Evolutionary conservation across 2,329 filamentous ascomycete species (phyloP), one percentile per base, ranked within the genome.

Genomic region (Didymella keratinophila): DNA sequence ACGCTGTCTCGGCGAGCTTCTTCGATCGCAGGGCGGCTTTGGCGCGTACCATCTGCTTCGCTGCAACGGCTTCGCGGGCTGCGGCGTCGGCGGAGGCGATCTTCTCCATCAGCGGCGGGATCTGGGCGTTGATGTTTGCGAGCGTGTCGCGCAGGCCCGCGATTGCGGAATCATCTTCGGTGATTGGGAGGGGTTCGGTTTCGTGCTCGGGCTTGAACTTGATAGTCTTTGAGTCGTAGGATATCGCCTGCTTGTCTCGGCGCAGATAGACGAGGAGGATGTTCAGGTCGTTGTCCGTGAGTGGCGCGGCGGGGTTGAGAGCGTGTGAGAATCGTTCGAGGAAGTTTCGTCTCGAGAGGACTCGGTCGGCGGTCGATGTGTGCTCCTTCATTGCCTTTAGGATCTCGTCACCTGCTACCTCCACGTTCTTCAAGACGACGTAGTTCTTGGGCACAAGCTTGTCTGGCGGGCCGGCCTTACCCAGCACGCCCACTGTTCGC

Each of bases 11-110:
- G 27, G 90, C 88, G 8, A 91, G 80, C 76, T 95, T 97, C 80
- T 92, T 96, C 5, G 88, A 90, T 50, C 89, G 89, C 12, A 99
- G 83, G 0, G 92, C 88, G 0, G 90, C 89, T 30, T 94, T 84
- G 10, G 94, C 95, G 0, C 88, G 84, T 23, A 90, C 79, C 43
- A 87, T 85, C 74, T 96, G 93, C 72, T 93, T 92, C 44, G 84
- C 83, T 4, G 81, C 79, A 0, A 97, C 86, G 0, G 92, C 90
- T 21, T 84, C 82, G 61, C 89, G 89, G 0, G 92, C 93, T 5
- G 84, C 79, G 12, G 68, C 61, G 48, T 83, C 82, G 2, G 84
- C 78, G 9, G 78, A 74, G 0, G 76, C 71, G 49, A 88, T 81
- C 49, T 83, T 84, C 2, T 78, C 69, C 30, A 84, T 82, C 4